Evolutionary conservation across 2,329 filamentous ascomycete genomes (phyloP).

Genomic region (Penicillium sp.): DNA sequence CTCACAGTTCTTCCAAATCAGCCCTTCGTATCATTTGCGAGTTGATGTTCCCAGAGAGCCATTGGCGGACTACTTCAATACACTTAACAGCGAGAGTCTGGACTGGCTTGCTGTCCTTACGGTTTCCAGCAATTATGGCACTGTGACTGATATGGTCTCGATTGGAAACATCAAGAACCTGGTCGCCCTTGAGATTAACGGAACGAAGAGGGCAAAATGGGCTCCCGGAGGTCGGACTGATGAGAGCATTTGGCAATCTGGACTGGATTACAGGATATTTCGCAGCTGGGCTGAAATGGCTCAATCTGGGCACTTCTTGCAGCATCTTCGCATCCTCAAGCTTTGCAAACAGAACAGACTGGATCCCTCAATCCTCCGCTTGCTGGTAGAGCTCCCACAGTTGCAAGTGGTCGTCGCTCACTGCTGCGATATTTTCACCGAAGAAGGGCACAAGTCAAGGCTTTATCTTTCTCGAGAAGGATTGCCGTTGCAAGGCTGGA

Average conservation of each 20-base stretch:
- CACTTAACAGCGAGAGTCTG: slow-evolving; percentile 31
- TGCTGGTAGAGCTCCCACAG: slow-evolving; percentile 36
- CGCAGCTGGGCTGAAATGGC: slow-evolving; percentile 44
- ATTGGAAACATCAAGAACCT: slow-evolving; percentile 42
- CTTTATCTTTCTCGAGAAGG: no score
- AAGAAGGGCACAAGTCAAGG: no score
- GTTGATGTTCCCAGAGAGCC: no score
- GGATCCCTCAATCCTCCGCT: slow-evolving; percentile 32
- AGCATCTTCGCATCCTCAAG: slow-evolving; percentile 38
- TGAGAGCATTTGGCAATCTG: neutral
- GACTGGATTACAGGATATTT: slow-evolving; percentile 40
- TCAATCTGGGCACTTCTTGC: slow-evolving; percentile 31
- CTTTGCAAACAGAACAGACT: slow-evolving; percentile 35
- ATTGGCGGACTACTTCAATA: no score
- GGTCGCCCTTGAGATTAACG: slow-evolving; percentile 39
- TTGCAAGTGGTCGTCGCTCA: slow-evolving; percentile 36
- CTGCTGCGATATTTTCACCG: slow-evolving; percentile 24
- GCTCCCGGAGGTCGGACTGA: neutral
- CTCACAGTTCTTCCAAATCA: no score
- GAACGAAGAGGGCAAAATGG: slow-evolving; percentile 13
- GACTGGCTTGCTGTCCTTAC: slow-evolving; percentile 39
- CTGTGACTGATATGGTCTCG: slow-evolving; percentile 37
- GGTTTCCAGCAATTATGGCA: slow-evolving; percentile 32
- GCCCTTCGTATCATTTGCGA: no score
- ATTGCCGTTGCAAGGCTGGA: no score